Conservation (phyloP, 352 stramenopile genomes). For the Phytophthora ohioensis region DNA sequence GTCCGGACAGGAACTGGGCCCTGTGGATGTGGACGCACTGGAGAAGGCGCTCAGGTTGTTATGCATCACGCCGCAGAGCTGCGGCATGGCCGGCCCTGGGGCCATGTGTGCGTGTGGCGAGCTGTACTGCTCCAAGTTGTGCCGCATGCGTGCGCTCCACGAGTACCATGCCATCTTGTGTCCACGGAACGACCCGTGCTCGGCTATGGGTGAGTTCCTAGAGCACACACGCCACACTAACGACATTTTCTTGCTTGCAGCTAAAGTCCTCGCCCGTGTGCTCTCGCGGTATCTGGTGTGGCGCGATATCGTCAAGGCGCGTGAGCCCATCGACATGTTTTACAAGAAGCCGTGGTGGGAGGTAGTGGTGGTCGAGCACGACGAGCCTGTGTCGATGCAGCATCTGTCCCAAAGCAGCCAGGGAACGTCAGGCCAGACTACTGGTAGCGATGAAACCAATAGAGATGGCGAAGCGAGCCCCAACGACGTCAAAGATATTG, state of each 20-base stretch:
- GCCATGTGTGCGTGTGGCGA: conserved; percentile 75
- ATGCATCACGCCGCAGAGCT: conserved; percentile 55
- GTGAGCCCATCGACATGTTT: conserved; percentile 89
- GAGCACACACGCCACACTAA: conserved; percentile 88
- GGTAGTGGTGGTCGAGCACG: conserved; percentile 69
- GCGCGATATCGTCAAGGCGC: conserved; percentile 62
- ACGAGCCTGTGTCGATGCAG: conserved; percentile 47
- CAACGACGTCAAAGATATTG: conserved; percentile 36
- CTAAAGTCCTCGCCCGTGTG: conserved; percentile 85
- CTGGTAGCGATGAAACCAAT: conserved; percentile 38
- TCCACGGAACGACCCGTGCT: conserved; percentile 62
- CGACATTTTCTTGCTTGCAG: conserved; percentile 92
- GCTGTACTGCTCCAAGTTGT: conserved; percentile 87
- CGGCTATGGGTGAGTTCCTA: conserved; percentile 70
- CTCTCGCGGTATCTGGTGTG: conserved; percentile 66
- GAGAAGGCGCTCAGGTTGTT: conserved; percentile 54
- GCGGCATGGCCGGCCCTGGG: conserved; percentile 49
- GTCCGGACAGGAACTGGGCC: not conserved
- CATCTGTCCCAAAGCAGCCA: conserved; percentile 7
- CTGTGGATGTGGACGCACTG: conserved; percentile 44
- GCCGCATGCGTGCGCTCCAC: conserved; percentile 69
- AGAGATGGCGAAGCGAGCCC: conserved; percentile 29
- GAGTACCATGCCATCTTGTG: conserved; percentile 87
- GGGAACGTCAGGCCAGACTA: conserved; percentile 18
- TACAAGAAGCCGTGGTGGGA: conserved; percentile 94